Evolutionary conservation across 2,329 filamentous ascomycete species (phyloP), one percentile per base, ranked within the genome.

Genomic region (Penicillium olsonii): DNA sequence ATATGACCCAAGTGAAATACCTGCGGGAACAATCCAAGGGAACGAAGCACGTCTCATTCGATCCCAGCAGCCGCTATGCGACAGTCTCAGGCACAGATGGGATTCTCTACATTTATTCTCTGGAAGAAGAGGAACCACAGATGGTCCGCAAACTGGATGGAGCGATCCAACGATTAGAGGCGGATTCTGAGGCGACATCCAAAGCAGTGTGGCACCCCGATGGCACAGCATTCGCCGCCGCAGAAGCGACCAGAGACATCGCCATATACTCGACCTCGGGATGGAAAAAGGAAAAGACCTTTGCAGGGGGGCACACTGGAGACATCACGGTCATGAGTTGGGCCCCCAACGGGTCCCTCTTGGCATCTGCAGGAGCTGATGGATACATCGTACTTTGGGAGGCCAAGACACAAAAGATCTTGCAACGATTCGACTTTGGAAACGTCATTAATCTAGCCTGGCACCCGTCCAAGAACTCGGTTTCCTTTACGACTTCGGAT

Each of bases 1-100:
- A 97, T 66, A 92, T 87, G 69, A 85, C 79, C 18, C 81, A 84
- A 57, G 82, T 95, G 42, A 84, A 87, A 61, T 87, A 87, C 56
- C 79, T 99, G 8, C 84, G 88, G 56, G 90, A 96, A 44, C 92
- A 96, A 67, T 79, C 81, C 37, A 89, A 88, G 62, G 85, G 90
- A n/a, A 85, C 88, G n/a, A 95, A 96, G 68, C 90, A 97, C 65
- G 80, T 97, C 31, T 83, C 89, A 12, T 96, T 96, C 71, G 90
- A 97, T 60, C 85, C 87, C 4, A 88, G 83, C 50, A 90, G 90
- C 34, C 82, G 83, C 42, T 84, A 86, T 49, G 77, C 95, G 3
- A 81, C 92, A 0, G 81, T 95, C 0, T 95, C 94, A 0, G 92
- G 90, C 68, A 90, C 88, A 0, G 91, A 99, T 65, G 94, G 94